Base-by-base conservation (phyloP, 805 yeast genomes). In the Nakazawaea wickerhamii region DNA sequence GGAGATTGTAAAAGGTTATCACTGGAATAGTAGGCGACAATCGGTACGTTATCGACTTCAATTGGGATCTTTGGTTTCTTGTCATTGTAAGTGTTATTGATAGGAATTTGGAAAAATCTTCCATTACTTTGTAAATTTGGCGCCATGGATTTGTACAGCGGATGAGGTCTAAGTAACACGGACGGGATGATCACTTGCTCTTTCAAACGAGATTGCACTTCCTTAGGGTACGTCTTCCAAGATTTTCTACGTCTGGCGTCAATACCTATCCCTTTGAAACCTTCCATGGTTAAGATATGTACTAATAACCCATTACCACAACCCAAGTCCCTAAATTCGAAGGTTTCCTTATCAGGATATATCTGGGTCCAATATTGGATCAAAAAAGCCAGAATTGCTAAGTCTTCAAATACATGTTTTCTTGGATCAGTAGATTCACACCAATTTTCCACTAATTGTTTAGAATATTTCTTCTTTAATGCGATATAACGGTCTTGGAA, bases 351-450 rank as follows among this genome's bases (percentile, higher is more conserved):
- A 26, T 56, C 59, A 25, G 57, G 51, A 40, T 63, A 69, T 35
- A 74, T 70, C 36, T 71, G 65, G 6, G 61, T 61, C 98, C 98
- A 91, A 27, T 86, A 70, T 62, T 87, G 95, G 21, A 91, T 85
- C 47, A 91, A 67, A 52, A 91, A 91, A 0, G 97, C 95, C 1
- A 97, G 97, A 51, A 91, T 90, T 3, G 96, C 95, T 41, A 91
- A 75, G 59, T 91, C 98, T 66, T 91, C 98, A 64, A 90, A 91
- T 0, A 91, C 97, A 63, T 91, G 98, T 59, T 91, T 91, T 52
- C 82, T 76, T 3, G 97, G 97, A 61, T 91, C 97, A 2, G 98
- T 91, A 23, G 82, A 79, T 61, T 91, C 98, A n/a, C 73, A 79
- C 98, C 98, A 91, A 49, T 72, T 74, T 31, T 81, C 85, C 10